phyloP scores from a whole-genome alignment of 768 basidiomycete species.

The Saitozyma sp. region DNA sequence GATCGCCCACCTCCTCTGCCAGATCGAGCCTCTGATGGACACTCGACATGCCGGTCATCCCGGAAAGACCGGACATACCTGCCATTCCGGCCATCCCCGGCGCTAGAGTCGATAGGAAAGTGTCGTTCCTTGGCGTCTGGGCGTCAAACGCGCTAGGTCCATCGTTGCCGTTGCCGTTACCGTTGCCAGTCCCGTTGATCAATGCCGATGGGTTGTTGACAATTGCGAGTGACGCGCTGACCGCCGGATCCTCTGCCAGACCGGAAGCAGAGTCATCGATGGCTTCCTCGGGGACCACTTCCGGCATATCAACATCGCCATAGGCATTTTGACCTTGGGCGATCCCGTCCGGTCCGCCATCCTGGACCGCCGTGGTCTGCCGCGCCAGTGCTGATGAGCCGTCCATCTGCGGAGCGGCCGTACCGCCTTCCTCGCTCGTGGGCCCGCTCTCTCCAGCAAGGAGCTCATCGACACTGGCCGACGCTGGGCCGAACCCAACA shows the following conservation, averaged over 20 bases:
- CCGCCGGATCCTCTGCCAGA: slow-evolving; percentile 1
- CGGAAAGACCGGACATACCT: slow-evolving; percentile 12
- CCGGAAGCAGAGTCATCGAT: slow-evolving; percentile 5
- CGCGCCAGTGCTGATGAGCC: too few relatives aligned
- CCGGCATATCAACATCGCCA: slow-evolving; percentile 2
- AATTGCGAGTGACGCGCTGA: slow-evolving; percentile 1
- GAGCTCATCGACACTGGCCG: slow-evolving; percentile 23
- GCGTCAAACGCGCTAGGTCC: slow-evolving; percentile 23
- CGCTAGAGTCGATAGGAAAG: slow-evolving; percentile 52
- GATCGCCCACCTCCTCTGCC: slow-evolving; percentile 3
- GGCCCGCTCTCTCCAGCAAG: slow-evolving; percentile 11
- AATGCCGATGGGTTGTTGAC: slow-evolving; percentile 4
- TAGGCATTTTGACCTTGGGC: too few relatives aligned
- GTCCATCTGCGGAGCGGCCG: neutral
- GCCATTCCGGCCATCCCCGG: slow-evolving; percentile 29
- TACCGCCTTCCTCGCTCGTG: slow-evolving; percentile 7
- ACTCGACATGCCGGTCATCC: slow-evolving; percentile 1
- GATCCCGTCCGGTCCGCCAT: too few relatives aligned
- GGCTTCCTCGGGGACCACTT: slow-evolving; percentile 4
- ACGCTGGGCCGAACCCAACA: slow-evolving; percentile 10
- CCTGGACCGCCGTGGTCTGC: too few relatives aligned
- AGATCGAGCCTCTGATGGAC: slow-evolving; percentile 21
- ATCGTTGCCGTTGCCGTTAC: too few relatives aligned
- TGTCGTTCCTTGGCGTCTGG: slow-evolving; percentile 53
- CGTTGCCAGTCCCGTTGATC: neutral